Percentiles rank a stretch among this genome's conserved stretches.
phyloP scores from a whole-genome alignment of 1,284 basidiomycete species.

The Athelia psychrophila region DNA sequence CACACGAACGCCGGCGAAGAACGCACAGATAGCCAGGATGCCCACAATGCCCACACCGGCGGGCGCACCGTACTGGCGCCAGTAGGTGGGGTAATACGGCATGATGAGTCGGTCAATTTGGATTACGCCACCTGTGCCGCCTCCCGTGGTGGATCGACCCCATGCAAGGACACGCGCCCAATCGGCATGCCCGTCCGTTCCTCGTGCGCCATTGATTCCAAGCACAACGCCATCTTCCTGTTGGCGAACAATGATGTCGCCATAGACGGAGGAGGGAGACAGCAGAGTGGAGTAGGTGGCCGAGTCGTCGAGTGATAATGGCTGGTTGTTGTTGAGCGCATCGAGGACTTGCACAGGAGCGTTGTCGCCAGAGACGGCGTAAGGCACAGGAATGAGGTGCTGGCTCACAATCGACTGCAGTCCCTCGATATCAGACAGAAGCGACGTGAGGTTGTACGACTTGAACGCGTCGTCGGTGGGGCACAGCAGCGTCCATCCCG shows the following conservation, averaged over 20 bases:
- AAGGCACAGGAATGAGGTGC: slow-evolving; percentile 76
- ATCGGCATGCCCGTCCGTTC: slow-evolving; percentile 66
- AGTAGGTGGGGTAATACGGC: slow-evolving; percentile 88
- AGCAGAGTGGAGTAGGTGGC: slow-evolving; percentile 75
- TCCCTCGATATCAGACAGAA: slow-evolving; percentile 61
- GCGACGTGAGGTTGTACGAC: slow-evolving; percentile 78
- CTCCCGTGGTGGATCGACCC: slow-evolving; percentile 77
- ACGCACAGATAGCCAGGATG: slow-evolving; percentile 54
- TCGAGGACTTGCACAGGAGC: slow-evolving; percentile 27
- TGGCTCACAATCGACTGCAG: slow-evolving; percentile 79
- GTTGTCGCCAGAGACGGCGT: slow-evolving; percentile 16
- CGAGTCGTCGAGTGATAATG: slow-evolving; percentile 69
- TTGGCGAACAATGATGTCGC: slow-evolving; percentile 77
- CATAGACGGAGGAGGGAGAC: slow-evolving; percentile 62
- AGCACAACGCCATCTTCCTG: slow-evolving; percentile 65
- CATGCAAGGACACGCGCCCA: slow-evolving; percentile 78
- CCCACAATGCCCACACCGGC: slow-evolving; percentile 55
- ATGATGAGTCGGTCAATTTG: slow-evolving; percentile 81
- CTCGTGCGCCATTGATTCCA: slow-evolving; percentile 89
- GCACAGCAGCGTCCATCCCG: slow-evolving; percentile 83
- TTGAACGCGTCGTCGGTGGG: slow-evolving; percentile 94
- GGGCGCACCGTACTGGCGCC: slow-evolving; percentile 67
- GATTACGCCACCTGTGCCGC: slow-evolving; percentile 81
- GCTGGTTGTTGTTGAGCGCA: slow-evolving; percentile 60
- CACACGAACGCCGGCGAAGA: slow-evolving; percentile 67